Evolutionary conservation across 495 filamentous ascomycete genomes (phyloP).

Genomic region (Aspergillus egyptiacus): DNA sequence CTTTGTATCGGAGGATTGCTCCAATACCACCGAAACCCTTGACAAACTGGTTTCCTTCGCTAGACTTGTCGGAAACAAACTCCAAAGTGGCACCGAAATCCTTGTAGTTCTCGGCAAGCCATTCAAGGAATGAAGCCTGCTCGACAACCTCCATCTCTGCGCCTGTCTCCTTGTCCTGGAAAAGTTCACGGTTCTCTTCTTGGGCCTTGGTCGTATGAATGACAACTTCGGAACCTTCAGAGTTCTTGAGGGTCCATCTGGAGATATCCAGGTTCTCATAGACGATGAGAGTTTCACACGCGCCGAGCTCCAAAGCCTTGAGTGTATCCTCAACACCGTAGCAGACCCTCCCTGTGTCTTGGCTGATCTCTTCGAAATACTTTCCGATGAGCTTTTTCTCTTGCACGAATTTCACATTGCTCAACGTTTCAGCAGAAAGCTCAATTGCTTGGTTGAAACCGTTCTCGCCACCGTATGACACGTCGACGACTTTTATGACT

Average conservation of each 20-base stretch:
- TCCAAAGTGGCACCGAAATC: conserved; percentile 95
- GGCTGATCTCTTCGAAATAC: conserved; percentile 98
- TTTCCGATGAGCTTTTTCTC: conserved; percentile 99
- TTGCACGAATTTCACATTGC: conserved; percentile 99
- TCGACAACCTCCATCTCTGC: conserved; percentile 92
- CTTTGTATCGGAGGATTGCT: conserved; percentile 95
- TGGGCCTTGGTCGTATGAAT: conserved; percentile 86
- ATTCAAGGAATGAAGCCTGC: conserved; percentile 88
- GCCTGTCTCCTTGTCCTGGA: conserved; percentile 90
- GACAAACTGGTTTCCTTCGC: conserved; percentile 98
- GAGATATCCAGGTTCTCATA: conserved; percentile 95
- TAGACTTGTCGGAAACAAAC: conserved; percentile 94
- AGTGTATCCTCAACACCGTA: conserved; percentile 97
- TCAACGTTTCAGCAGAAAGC: conserved; percentile 86
- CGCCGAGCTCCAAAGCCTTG: conserved; percentile 94
- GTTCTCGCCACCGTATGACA: conserved; percentile 97
- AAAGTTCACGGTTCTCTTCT: conserved; percentile 71
- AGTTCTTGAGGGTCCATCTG: conserved; percentile 80
- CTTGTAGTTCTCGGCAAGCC: conserved; percentile 96
- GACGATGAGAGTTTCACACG: conserved; percentile 91
- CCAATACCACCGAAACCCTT: conserved; percentile 99
- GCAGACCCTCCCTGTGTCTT: conserved; percentile 91
- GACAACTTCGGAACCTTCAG: conserved; percentile 61
- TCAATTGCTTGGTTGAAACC: conserved; percentile 99
- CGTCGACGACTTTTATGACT: conserved; percentile 98